Base-by-base conservation (phyloP, 139 green algal species). In the Chlamydomonas incerta region DNA sequence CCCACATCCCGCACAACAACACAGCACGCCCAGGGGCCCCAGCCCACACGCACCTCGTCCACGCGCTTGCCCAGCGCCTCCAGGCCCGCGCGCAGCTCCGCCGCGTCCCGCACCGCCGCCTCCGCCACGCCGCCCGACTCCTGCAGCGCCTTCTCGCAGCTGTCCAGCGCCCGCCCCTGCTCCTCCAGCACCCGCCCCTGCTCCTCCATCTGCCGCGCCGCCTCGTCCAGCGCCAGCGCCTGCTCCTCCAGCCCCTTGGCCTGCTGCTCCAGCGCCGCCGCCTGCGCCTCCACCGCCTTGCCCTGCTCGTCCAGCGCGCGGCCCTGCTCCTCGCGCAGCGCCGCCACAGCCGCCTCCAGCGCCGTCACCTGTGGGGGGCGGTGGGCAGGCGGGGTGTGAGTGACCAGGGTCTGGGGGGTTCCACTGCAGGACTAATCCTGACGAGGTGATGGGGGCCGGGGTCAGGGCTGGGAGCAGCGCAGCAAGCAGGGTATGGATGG, bases 251-350 rank as follows among this genome's bases (percentile, higher is more conserved):
- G 24, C 35, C 55, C 55, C 20, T 60, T 58, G 14, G 58, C 74
- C 52, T 87, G 82, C 28, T 87, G 74, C n/a, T 91, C 88, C 29
- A 86, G 79, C 46, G 71, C 5, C 33, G 58, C 50, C 3, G 71
- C n/a, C 3, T 58, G 37, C 35, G 65, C 55, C 52, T 87, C 80
- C 55, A 79, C n/a, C 23, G n/a, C 15, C 29, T 50, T 63, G 60
- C 21, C 50, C 15, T 37, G 60, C 60, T 83, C 62, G 6, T 83
- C 75, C 60, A 83, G 37, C 24, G 60, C 60, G 1, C 8, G 8
- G 60, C 3, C 17, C 18, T 11, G 26, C 18, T 66, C 60, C 18
- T 66, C 60, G 1, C 18, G 0, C 24, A 66, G 23, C 24, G 60
- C 60, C 63, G 23, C 26, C 18, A 29, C 63, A 3, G 23, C 18